Conservation (phyloP, 495 filamentous ascomycete genomes). For the Bacidia gigantensis region DNA sequence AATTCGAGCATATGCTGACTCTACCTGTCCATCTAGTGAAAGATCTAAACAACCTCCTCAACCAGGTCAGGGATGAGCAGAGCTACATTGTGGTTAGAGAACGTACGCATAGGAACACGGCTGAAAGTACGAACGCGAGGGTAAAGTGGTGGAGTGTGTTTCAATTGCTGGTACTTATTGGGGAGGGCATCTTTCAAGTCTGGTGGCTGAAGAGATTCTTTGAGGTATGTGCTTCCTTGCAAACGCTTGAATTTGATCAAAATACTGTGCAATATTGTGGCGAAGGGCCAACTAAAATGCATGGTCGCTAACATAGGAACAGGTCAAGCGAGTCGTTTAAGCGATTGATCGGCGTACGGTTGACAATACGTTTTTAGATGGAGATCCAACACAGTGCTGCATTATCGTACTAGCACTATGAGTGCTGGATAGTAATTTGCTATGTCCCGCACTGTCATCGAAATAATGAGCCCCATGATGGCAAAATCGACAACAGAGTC, state of each 20-base stretch:
- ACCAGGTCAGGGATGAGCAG: conserved; percentile 93
- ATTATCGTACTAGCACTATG: too few relatives aligned
- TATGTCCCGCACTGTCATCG: too few relatives aligned
- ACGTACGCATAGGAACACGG: conserved; percentile 91
- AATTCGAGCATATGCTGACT: conserved; percentile 6
- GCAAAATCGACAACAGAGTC: too few relatives aligned
- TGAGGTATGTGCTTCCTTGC: conserved; percentile 48
- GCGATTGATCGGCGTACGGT: background rate
- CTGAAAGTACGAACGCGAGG: conserved; percentile 90
- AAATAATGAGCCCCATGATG: too few relatives aligned
- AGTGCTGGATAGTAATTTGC: too few relatives aligned
- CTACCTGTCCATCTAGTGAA: conserved; percentile 45
- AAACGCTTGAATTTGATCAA: background rate
- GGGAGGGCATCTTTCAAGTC: conserved; percentile 92
- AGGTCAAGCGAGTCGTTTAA: conserved; percentile 2
- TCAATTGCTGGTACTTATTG: conserved; percentile 77
- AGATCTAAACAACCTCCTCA: conserved; percentile 67
- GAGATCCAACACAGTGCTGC: too few relatives aligned
- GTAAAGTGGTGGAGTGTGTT: conserved; percentile 99
- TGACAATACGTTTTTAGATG: too few relatives aligned
- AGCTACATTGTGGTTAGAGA: conserved; percentile 92
- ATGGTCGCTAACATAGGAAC: background rate
- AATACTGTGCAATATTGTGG: too few relatives aligned
- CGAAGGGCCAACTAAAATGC: too few relatives aligned
- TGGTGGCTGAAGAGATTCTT: conserved; percentile 99